These are phyloP conservation scores for Tripidium arundinaceum DNA, from an alignment of 202 grass and related monocot genomes.

Conservation along the genomic window DNA sequence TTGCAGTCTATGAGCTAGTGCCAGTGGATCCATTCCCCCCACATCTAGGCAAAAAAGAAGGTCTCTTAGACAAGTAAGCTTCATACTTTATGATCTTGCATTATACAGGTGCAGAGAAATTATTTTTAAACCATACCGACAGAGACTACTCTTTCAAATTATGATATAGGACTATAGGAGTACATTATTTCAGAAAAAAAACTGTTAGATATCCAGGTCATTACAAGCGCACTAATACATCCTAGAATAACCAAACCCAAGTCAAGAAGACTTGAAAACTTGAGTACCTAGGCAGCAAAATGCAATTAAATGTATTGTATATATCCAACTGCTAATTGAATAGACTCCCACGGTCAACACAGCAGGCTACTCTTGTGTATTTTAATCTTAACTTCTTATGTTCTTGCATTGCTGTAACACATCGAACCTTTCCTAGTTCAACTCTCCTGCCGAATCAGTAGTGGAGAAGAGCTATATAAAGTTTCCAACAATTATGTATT, in stretches of 20 bases:
- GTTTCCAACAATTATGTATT: not conserved
- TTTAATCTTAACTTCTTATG: not conserved
- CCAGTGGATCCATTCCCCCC: conserved; percentile 17
- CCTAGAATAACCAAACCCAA: not conserved
- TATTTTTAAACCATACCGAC: not conserved
- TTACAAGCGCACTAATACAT: not conserved
- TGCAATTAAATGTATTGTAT: not conserved
- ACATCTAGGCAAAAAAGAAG: conserved; percentile 15
- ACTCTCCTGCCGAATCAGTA: not conserved
- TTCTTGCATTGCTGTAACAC: not conserved
- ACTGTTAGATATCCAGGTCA: not conserved
- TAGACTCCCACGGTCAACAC: not conserved
- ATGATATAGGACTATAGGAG: not conserved
- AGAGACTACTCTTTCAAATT: not conserved
- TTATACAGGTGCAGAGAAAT: not conserved
- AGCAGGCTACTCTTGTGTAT: not conserved
- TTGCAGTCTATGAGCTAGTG: not conserved
- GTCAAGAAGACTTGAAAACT: not conserved
- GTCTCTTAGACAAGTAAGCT: conserved; percentile 18
- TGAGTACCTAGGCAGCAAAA: not conserved
- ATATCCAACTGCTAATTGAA: not conserved
- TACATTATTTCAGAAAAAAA: not conserved
- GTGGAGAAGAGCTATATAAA: not conserved
- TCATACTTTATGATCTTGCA: conserved; percentile 1
- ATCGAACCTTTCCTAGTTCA: not conserved